Conservation (phyloP, 257 asterid species). For the Capsicum pubescens region DNA sequence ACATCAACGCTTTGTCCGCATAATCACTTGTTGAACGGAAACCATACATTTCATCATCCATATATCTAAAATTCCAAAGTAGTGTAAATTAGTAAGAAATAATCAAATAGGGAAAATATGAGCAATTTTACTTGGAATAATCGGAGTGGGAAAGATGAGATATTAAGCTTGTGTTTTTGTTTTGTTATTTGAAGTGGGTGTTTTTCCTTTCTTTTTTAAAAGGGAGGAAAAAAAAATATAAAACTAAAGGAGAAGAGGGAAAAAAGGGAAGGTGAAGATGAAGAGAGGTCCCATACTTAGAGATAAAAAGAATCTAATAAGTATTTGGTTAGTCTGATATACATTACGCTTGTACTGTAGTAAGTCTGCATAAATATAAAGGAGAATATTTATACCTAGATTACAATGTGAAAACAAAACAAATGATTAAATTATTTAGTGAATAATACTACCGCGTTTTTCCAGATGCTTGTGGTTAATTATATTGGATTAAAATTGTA, state of each 20-base stretch:
- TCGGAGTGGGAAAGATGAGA: constrained; percentile 20
- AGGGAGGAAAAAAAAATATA: neutral
- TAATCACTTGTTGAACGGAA: constrained; percentile 43
- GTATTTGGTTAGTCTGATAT: neutral
- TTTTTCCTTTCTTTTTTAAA: neutral
- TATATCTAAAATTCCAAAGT: constrained; percentile 18
- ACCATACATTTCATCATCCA: constrained; percentile 55
- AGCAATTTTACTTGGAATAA: constrained; percentile 24
- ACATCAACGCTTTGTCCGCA: constrained; percentile 50
- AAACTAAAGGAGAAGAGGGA: neutral
- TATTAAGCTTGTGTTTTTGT: neutral
- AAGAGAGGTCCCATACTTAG: constrained; percentile 36
- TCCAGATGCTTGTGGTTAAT: neutral
- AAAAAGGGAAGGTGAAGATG: constrained; percentile 29
- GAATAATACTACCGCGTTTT: neutral
- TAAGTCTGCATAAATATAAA: neutral
- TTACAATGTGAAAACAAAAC: neutral
- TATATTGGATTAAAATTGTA: neutral
- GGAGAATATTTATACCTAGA: neutral
- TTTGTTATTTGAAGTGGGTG: constrained; percentile 15
- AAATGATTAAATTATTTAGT: neutral
- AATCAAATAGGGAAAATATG: neutral
- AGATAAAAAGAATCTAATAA: constrained; percentile 3
- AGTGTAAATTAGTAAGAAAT: neutral
- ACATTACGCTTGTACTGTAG: too few relatives aligned